These are phyloP conservation scores for Pythium utonaiense DNA, from an alignment of 352 stramenopile species.

Conservation along the genomic window DNA sequence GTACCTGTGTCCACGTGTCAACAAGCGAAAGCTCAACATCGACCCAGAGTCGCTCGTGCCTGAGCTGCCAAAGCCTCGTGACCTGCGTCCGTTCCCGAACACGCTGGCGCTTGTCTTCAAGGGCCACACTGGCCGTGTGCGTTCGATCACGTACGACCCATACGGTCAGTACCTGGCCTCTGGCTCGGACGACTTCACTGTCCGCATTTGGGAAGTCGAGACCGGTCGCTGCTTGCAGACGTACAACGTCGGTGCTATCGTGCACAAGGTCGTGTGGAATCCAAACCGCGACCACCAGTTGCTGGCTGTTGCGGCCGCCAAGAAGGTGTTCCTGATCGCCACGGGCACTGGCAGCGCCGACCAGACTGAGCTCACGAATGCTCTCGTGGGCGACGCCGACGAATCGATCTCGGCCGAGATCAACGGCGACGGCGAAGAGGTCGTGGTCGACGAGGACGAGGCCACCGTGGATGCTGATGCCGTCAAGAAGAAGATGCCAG, in stretches of 20 bases:
- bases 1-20: conserved; percentile 96
- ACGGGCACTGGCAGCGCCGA: conserved; percentile 93
- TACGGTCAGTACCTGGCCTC: conserved; percentile 97
- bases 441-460: conserved; percentile 74
- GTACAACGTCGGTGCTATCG: conserved; percentile 89
- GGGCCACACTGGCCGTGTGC: conserved; percentile 89
- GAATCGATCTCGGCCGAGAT: conserved; percentile 56
- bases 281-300: conserved; percentile 95
- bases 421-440: conserved; percentile 38
- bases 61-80: conserved; percentile 94
- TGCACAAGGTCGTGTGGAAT: conserved; percentile 96
- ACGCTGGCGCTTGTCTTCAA: conserved; percentile 86
- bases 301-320: conserved; percentile 90
- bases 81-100: conserved; percentile 98
- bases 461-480: conserved; percentile 66
- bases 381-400: conserved; percentile 87
- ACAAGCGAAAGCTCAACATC: conserved; percentile 97
- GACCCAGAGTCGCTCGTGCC: conserved; percentile 96
- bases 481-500: conserved; percentile 87
- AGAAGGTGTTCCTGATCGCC: conserved; percentile 91
- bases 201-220: conserved; percentile 97
- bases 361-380: conserved; percentile 94
- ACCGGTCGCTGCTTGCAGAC: conserved; percentile 91
- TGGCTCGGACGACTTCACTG: conserved; percentile 93
- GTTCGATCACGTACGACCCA: conserved; percentile 92